Evolutionary conservation across 2,329 filamentous ascomycete genomes (phyloP), one percentile per base, ranked within the genome.

Genomic region (Helicocarpus griseus): DNA sequence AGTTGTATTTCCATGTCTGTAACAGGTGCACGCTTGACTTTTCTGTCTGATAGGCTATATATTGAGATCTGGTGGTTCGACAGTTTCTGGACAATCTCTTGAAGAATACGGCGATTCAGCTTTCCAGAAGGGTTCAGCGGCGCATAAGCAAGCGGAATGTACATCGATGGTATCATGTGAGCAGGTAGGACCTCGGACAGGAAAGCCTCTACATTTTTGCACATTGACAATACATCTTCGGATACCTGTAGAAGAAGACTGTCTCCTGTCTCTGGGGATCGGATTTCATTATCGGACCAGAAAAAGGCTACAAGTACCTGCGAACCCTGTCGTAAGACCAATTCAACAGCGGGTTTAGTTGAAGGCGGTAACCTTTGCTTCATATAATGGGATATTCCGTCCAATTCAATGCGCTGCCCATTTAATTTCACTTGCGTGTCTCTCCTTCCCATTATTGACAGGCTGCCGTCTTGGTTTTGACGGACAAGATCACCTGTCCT

Each of bases 371-470:
- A 28, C n/a, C 46, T 28, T 21, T 14, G 45, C 49, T 17, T 60
- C 54, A 82, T 76, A 1, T 79, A 83, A 59, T 87, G 80, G 61
- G 91, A 86, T 66, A 95, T 91, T 69, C 95, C 89, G 1, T 83
- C 86, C 52, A 93, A 83, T 61, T 95, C 89, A 0, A 95, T 75
- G 11, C 89, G 77, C 64, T 95, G 89, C 0, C 89, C 89, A 11
- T 89, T 80, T 3, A 95, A 75, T 65, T 95, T 95, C 55, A 93
- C 82, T 65, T 95, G 90, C 45, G 81, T 80, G 2, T 79, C 78
- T 8, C 95, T 83, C 5, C 90, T 82, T 0, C 90, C 90, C 24
- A 89, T 75, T 61, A 87, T 94, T 65, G 94, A 86, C 13, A 95
- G 74, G 0, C 76, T 79, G 0, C 88, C 87, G 53, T 86, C 75